Percentiles rank a stretch among this genome's conserved stretches.
Conservation (phyloP, 2,329 filamentous ascomycete genomes). For the Boeremia exigua region DNA sequence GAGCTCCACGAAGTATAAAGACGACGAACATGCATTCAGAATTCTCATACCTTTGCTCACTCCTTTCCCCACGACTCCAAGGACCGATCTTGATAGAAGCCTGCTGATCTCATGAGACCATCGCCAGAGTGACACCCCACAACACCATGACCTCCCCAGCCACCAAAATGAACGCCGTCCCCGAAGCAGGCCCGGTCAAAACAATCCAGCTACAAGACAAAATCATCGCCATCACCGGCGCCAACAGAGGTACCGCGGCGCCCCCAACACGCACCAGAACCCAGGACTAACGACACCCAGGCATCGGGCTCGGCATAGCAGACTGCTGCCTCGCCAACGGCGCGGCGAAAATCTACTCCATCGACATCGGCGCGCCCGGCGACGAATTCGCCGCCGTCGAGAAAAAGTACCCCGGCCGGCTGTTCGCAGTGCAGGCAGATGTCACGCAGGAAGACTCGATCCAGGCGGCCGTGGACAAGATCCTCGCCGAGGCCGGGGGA, state of each 20-base stretch:
- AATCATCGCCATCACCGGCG: conserved; percentile 38
- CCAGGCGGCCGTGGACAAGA: conserved; percentile 53
- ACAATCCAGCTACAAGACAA: conserved; percentile 36
- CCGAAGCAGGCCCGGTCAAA: conserved; percentile 26
- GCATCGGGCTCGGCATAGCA: conserved; percentile 56
- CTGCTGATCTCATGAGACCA: no score
- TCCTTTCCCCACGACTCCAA: no score
- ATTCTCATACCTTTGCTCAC: neutral
- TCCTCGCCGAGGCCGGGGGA: conserved; percentile 52
- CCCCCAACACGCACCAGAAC: no score
- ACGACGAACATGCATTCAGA: neutral
- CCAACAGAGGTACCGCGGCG: conserved; percentile 30
- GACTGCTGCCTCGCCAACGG: conserved; percentile 56
- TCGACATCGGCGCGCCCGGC: conserved; percentile 54
- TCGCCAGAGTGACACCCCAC: neutral
- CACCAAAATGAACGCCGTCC: conserved; percentile 15
- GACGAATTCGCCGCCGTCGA: conserved; percentile 51
- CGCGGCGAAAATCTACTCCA: conserved; percentile 53
- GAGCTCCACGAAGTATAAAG: conserved; percentile 3
- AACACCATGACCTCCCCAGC: conserved; percentile 24
- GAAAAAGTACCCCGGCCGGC: conserved; percentile 49
- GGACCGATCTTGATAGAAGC: no score
- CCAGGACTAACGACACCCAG: conserved; percentile 15
- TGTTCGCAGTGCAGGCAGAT: conserved; percentile 54
- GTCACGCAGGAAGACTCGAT: conserved; percentile 57